Evolutionary conservation across 2,329 filamentous ascomycete genomes (phyloP), one percentile per base, ranked within the genome.

Genomic region (Whalleya microplaca): DNA sequence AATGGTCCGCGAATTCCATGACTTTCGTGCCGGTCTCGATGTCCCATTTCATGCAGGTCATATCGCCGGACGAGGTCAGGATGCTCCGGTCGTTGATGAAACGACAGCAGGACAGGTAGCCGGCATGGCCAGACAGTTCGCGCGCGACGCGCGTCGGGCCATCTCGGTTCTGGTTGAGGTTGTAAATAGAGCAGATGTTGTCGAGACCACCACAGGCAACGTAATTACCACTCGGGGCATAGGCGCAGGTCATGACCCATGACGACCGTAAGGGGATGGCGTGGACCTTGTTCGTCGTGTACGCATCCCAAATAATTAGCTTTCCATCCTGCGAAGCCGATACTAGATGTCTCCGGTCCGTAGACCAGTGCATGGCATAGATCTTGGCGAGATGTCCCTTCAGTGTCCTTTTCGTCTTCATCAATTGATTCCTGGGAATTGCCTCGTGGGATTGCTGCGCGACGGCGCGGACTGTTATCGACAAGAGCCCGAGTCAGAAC

Each of bases 41-140:
- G 80, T 99, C 95, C 95, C 95, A 99, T 72, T 98, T 91, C 89
- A 98, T 97, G 76, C 95, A 99, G 50, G 95, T 99, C 95, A 99
- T 99, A 74, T 99, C 95, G 63, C 95, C 95, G 2, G 95, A 99
- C 0, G 95, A 98, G 58, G 95, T 99, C 64, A 99, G 86, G 71
- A 99, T 98, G 72, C 92, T 92, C 71, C 95, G 89, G 79, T 99
- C 95, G 75, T 96, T 98, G 81, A 98, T 96, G 77, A 99, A 99
- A 64, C 95, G 90, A 75, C 95, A 98, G 89, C 95, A 99, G 20
- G 92, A 96, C 44, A 99, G 86, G 72, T 99, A 99, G 48, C 95
- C 95, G 44, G 94, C 96, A 75, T 99, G 95, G 43, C 95, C 95
- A 29, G 95, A 98, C 47, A 99, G 83, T 78, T 99, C 95, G 65